A percentile compares a stretch with the other conserved stretches of the same genome.
phyloP scores from a whole-genome alignment of 371 early-diverging fungal genomes.

The Actinomucor elegans region DNA sequence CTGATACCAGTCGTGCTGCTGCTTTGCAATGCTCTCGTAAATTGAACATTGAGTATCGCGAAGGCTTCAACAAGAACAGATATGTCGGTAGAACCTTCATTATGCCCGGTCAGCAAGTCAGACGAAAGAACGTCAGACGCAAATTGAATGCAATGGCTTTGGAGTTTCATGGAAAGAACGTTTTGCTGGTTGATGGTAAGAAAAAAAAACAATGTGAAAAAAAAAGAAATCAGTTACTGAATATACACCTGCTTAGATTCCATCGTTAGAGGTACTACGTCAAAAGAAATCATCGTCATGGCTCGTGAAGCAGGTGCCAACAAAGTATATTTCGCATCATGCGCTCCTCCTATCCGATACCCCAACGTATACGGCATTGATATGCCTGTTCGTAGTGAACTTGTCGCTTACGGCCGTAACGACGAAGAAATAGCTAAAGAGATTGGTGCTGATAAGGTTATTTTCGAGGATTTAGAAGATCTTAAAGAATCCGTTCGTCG shows the following conservation, averaged over 20 bases:
- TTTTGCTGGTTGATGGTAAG: slow-evolving; percentile 92
- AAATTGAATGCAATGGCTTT: slow-evolving; percentile 97
- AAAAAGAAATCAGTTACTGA: neutral
- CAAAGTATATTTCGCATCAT: slow-evolving; percentile 97
- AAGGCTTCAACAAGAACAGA: slow-evolving; percentile 98
- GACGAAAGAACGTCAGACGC: slow-evolving; percentile 91
- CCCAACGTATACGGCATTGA: slow-evolving; percentile 99
- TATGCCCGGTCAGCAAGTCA: slow-evolving; percentile 95
- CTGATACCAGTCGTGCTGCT: slow-evolving; percentile 93
- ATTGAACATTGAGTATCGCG: slow-evolving; percentile 86
- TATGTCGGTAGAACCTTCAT: slow-evolving; percentile 98
- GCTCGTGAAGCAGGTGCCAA: slow-evolving; percentile 97
- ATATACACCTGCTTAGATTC: slow-evolving; percentile 64
- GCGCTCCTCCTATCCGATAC: slow-evolving; percentile 92
- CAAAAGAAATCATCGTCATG: slow-evolving; percentile 97
- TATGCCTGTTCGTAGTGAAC: slow-evolving; percentile 93
- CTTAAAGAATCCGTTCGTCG: slow-evolving; percentile 76
- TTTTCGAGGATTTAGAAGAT: slow-evolving; percentile 87
- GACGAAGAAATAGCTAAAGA: slow-evolving; percentile 83
- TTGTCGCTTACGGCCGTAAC: slow-evolving; percentile 81
- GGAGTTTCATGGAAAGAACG: slow-evolving; percentile 94
- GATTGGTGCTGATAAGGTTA: slow-evolving; percentile 92
- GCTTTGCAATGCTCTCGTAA: slow-evolving; percentile 90
- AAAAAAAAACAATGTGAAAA: too few species aligned
- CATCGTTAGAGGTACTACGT: slow-evolving; percentile 97